Percentiles rank a stretch among this genome's conserved stretches.
phyloP scores from a whole-genome alignment of 2,329 filamentous ascomycete species.

The Scedosporium apiospermum region DNA sequence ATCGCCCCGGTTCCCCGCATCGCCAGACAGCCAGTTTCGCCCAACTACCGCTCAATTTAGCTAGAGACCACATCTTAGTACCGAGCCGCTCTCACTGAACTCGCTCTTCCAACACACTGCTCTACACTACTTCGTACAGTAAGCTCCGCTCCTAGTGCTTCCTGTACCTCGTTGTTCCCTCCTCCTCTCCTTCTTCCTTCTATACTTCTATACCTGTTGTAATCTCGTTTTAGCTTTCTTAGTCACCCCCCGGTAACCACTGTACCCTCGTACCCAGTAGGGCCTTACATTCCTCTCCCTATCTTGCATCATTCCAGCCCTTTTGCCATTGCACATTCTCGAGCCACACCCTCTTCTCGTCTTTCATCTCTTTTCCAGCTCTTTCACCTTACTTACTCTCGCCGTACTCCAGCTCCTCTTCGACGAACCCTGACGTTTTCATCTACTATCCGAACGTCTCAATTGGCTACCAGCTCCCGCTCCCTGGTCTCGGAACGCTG shows the following conservation, averaged over 20 bases:
- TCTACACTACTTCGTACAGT: not conserved
- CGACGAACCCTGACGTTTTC: not conserved
- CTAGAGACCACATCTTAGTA: no score
- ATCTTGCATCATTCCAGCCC: conserved; percentile 1
- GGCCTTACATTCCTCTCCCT: not conserved
- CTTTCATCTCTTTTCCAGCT: not conserved
- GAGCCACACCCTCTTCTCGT: not conserved
- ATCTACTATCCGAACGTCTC: not conserved
- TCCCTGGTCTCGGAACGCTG: conserved; percentile 2
- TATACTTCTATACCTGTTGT: not conserved
- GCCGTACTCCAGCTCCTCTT: not conserved
- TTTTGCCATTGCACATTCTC: not conserved
- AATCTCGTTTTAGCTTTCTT: not conserved
- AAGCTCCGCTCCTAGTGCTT: not conserved
- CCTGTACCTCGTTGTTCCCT: not conserved
- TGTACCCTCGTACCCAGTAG: not conserved
- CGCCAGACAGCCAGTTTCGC: no score
- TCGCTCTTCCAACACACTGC: not conserved
- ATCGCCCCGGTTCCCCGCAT: no score
- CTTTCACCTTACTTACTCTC: not conserved
- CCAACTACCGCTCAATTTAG: no score
- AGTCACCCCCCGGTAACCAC: not conserved
- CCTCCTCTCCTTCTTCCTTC: no score
- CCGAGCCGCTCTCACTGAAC: no score
- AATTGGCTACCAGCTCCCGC: conserved; percentile 5